These are phyloP conservation scores for Boletellus sp. DNA, from an alignment of 768 basidiomycete species.

Conservation along the genomic window DNA sequence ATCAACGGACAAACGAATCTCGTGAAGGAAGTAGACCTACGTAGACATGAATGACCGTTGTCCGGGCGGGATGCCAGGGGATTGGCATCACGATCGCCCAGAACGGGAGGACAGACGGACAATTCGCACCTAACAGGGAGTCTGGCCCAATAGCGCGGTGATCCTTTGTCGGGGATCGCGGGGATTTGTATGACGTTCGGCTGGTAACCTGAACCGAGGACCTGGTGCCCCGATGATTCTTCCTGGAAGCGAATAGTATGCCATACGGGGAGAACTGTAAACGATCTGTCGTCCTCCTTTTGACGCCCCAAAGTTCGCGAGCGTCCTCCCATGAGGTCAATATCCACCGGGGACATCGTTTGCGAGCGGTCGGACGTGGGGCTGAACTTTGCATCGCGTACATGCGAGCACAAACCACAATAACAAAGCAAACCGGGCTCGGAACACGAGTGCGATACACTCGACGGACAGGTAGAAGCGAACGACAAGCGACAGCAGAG, in stretches of 20 bases:
- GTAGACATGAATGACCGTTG: conserved; percentile 4
- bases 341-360: not conserved
- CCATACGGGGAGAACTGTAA: conserved; percentile 1
- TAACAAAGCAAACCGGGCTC: not conserved
- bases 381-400: not conserved
- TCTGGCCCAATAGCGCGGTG: conserved; percentile 9
- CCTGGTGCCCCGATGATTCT: not conserved
- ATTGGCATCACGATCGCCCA: no score
- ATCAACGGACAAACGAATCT: not conserved
- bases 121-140: not conserved
- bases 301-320: not conserved
- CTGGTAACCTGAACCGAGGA: not conserved
- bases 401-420: conserved; percentile 1
- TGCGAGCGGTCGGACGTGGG: not conserved
- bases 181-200: not conserved
- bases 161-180: conserved; percentile 9
- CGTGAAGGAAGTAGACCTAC: conserved; percentile 1
- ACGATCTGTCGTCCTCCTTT: not conserved
- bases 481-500: conserved; percentile 3
- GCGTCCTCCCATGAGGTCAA: not conserved
- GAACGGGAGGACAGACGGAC: no score
- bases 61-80: conserved; percentile 5
- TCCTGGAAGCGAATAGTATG: not conserved
- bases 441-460: conserved; percentile 1
- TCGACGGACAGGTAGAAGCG: not conserved